Percentiles rank a stretch among this genome's conserved stretches.
These are phyloP conservation scores for Daldinia sp. DNA, from an alignment of 2,329 filamentous ascomycete species.

Conservation along the genomic window DNA sequence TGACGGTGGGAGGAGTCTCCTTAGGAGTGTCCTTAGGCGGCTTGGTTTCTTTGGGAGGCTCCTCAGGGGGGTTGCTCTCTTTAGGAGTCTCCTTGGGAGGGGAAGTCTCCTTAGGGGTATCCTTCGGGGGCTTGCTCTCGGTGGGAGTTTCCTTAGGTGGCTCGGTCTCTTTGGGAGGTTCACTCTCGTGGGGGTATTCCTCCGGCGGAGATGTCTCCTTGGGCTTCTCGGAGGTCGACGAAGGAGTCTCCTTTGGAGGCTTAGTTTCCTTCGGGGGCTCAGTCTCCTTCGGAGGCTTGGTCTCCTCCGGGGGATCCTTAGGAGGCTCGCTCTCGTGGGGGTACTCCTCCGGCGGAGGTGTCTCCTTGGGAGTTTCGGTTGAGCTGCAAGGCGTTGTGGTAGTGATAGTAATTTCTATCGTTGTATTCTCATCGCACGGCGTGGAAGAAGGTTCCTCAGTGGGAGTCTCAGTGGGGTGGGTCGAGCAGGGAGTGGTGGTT, in stretches of 20 bases:
- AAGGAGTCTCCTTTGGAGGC: neutral
- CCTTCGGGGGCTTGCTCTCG: neutral
- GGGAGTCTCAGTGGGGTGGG: constrained; percentile 7
- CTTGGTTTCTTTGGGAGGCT: neutral
- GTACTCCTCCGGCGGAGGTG: neutral
- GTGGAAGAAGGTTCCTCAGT: neutral
- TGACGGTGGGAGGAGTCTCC: constrained; percentile 3
- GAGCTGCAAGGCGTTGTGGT: constrained; percentile 6
- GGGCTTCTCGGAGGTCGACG: neutral
- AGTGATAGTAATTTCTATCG: constrained; percentile 5
- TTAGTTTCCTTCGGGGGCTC: neutral
- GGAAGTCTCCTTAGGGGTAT: neutral
- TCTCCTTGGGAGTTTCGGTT: neutral
- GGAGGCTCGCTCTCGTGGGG: neutral
- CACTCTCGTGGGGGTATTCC: neutral
- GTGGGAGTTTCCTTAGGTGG: neutral
- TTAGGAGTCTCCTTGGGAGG: neutral
- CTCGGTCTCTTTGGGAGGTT: neutral
- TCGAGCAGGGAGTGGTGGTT: constrained; percentile 9
- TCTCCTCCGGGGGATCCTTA: neutral
- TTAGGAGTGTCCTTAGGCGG: constrained; percentile 5
- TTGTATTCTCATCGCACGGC: neutral
- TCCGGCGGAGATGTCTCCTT: neutral
- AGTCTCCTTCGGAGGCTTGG: neutral
- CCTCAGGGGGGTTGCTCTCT: neutral